Evolutionary conservation across 2,329 filamentous ascomycete species (phyloP), one percentile per base, ranked within the genome.

Genomic region (Pseudogymnoascus sp.): DNA sequence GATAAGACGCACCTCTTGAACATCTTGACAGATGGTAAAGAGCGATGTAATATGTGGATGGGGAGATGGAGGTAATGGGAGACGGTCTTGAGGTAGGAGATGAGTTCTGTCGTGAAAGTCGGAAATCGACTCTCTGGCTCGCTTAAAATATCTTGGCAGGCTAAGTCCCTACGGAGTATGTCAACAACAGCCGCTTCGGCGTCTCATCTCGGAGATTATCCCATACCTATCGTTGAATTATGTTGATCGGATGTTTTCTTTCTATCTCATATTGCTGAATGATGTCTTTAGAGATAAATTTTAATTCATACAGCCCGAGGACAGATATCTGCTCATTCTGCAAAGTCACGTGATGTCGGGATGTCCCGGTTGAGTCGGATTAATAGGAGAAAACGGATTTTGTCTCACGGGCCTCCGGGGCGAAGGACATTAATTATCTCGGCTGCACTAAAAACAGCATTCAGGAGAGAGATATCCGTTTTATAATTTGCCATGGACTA

Each of bases 11-110:
- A 91, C 88, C 87, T 90, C 87, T 89, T 89, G 82, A 90, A 88
- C 88, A 91, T 91, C 86, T 83, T 89, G 83, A 78, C 79, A 81
- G 85, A 86, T 85, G 83, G 83, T 80, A 79, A 80, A 84, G 83
- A 84, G 83, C 83, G 81, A 81, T 82, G 78, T 77, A 77, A 78
- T 77, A 83, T 81, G 77, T 75, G 79, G 79, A 81, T 80, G 82
- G 80, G 82, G 80, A 80, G 78, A 72, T 78, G 78, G 73, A 72
- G 74, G 66, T 74, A 75, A 79, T 81, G 79, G 74, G 76, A 77
- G 60, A 59, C 60, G 64, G 66, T 61, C 59, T 61, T 61, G 59
- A 61, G 59, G 59, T 39, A 61, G 59, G 34, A 61, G 59, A 61
- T 42, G 59, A 63, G 47, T 51, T 63, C 61, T 51, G 61, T 63